These are phyloP conservation scores for Parafenestella ontariensis DNA, from an alignment of 2,329 filamentous ascomycete species.

Conservation along the genomic window DNA sequence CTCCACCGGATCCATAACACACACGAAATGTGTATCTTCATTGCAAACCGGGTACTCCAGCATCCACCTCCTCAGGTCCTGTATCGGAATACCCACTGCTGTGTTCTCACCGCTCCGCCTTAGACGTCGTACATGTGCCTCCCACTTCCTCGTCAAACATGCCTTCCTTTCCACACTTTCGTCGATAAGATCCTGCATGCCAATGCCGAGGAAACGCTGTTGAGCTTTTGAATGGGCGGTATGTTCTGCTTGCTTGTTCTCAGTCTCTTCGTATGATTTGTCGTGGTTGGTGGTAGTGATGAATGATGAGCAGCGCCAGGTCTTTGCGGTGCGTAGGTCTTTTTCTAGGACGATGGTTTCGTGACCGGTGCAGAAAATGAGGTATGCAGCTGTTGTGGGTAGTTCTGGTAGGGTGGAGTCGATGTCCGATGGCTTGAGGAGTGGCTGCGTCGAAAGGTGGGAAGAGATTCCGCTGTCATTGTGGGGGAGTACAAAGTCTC, in stretches of 20 bases:
- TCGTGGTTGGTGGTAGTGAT: conserved; percentile 67
- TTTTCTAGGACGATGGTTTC: conserved; percentile 63
- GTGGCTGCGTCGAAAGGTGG: not conserved
- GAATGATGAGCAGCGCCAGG: conserved; percentile 58
- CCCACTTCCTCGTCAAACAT: conserved; percentile 42
- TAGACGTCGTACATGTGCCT: conserved; percentile 7
- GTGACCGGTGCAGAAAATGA: conserved; percentile 61
- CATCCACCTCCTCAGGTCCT: conserved; percentile 58
- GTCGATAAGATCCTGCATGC: conserved; percentile 37
- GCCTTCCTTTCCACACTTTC: conserved; percentile 45
- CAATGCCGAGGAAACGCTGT: conserved; percentile 13
- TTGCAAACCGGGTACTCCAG: conserved; percentile 62
- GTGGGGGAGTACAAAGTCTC: conserved; percentile 51
- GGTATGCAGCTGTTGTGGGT: conserved; percentile 63
- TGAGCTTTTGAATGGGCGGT: conserved; percentile 13
- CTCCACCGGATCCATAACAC: conserved; percentile 62
- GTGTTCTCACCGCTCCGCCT: conserved; percentile 5
- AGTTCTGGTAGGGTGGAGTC: conserved; percentile 40
- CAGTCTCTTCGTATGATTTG: conserved; percentile 16
- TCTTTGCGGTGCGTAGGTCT: conserved; percentile 56
- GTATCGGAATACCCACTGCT: conserved; percentile 32
- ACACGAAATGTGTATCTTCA: conserved; percentile 64
- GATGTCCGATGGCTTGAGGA: not conserved
- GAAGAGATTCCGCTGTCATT: conserved; percentile 8
- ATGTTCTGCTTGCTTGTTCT: conserved; percentile 1